Base-by-base conservation (phyloP, 495 filamentous ascomycete genomes). In the Penicillium antarcticum region DNA sequence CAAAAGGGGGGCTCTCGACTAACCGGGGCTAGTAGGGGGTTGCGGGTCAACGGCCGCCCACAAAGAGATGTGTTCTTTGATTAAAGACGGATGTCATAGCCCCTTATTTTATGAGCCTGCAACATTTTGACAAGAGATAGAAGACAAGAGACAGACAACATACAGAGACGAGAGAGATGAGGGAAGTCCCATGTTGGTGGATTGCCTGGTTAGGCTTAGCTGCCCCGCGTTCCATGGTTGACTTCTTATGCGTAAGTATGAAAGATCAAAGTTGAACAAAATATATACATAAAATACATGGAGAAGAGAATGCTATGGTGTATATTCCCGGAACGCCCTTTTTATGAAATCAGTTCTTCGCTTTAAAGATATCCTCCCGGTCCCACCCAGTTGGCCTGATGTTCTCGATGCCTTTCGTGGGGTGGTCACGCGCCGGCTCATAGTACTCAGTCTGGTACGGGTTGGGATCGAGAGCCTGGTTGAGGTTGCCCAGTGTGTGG, bases 401-500 rank as follows among this genome's bases (percentile, higher is more conserved):
- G 36, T 80, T 79, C 6, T 85, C 80, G 42, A 90, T 82, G 1
- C 83, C 87, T 68, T 90, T 90, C 0, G 67, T 74, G 5, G 88
- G 87, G 68, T 87, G 85, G 10, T 84, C 83, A 60, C 80, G 79
- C 9, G 49, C 69, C 6, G 68, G 62, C 55, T 87, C 78, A 58
- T 85, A 85, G 69, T 91, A 95, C 57, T 81, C 75, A 55, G 83
- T 84, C 24, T 87, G 82, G 58, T 91, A 97, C 9, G 94, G 94
- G 67, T 98, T 97, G 13, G 91, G 91, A 65, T 98, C 94, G 8
- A 81, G 71, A 17, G 78, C 82, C 67, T 92, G 89, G 47, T 91
- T 73, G 32, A 97, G 68, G 60, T 96, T 96, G 33, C 85, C 83
- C 41, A 98, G 70, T 0, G 94, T 97, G 62, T 98, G 94, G 68